These are phyloP conservation scores for Fraxinus sp. DNA, from an alignment of 305 asterid genomes.

Conservation along the genomic window DNA sequence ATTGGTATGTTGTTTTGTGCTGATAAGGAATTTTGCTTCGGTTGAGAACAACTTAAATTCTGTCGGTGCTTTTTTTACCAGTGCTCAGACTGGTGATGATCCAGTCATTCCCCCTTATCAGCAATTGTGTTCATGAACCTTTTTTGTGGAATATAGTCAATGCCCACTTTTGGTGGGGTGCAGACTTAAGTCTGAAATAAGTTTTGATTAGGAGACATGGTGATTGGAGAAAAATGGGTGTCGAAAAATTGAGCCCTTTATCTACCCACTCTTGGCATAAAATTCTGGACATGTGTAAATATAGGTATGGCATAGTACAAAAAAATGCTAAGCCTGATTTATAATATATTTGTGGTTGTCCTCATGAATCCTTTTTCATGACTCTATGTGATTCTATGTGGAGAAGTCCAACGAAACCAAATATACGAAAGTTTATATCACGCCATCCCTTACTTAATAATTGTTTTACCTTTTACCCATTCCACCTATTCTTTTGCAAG, in stretches of 20 bases:
- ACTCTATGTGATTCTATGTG: background rate
- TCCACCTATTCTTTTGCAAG: background rate
- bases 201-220: background rate
- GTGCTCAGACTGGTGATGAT: conserved; percentile 1
- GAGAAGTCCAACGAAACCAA: background rate
- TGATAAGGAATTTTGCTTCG: conserved; percentile 22
- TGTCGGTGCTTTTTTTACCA: background rate
- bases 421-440: background rate
- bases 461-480: background rate
- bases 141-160: conserved; percentile 1
- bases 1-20: conserved; percentile 55
- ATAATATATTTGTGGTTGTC: background rate
- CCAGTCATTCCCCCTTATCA: conserved; percentile 14
- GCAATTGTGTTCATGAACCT: background rate
- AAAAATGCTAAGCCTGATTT: background rate
- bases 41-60: conserved; percentile 16
- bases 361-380: background rate
- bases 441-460: background rate
- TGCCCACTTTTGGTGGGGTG: conserved; percentile 1
- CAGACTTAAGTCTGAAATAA: background rate
- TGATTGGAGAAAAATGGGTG: background rate
- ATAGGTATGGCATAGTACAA: background rate
- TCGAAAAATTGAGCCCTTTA: background rate
- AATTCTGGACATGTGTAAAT: background rate
- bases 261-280: background rate